phyloP scores from a whole-genome alignment of 176 grass and related monocot species.

The Oropetium thomaeum region DNA sequence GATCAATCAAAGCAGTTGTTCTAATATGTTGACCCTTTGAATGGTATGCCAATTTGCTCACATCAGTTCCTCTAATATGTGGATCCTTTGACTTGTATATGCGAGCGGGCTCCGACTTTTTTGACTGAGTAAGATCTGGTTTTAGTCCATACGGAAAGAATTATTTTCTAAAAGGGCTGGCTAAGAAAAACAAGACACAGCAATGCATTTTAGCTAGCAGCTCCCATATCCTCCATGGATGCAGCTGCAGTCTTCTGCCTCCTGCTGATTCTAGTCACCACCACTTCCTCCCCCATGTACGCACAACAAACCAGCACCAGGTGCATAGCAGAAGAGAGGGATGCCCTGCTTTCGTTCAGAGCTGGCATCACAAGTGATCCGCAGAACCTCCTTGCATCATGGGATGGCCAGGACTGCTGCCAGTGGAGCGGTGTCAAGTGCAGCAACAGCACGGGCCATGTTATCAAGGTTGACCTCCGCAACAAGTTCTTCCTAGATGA shows the following conservation, averaged over 20 bases:
- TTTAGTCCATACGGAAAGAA: no score
- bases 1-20: no score
- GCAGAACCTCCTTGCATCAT: not conserved
- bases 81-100: no score
- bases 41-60: no score
- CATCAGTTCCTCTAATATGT: no score
- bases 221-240: not conserved
- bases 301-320: not conserved
- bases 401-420: constrained; percentile 30
- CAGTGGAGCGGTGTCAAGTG: constrained; percentile 19
- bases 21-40: no score
- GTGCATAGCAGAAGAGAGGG: constrained; percentile 19
- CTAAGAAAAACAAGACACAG: no score
- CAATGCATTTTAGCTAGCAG: no score
- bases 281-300: not conserved
- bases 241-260: not conserved
- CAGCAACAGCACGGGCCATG: constrained; percentile 23
- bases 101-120: no score
- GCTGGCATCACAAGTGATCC: not conserved
- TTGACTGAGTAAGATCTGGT: no score
- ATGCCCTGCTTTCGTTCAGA: constrained; percentile 33
- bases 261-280: not conserved
- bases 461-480: constrained; percentile 16
- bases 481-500: not conserved
- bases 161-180: no score